These are phyloP conservation scores for Xylaria sp. DNA, from an alignment of 2,329 filamentous ascomycete species.

Conservation along the genomic window DNA sequence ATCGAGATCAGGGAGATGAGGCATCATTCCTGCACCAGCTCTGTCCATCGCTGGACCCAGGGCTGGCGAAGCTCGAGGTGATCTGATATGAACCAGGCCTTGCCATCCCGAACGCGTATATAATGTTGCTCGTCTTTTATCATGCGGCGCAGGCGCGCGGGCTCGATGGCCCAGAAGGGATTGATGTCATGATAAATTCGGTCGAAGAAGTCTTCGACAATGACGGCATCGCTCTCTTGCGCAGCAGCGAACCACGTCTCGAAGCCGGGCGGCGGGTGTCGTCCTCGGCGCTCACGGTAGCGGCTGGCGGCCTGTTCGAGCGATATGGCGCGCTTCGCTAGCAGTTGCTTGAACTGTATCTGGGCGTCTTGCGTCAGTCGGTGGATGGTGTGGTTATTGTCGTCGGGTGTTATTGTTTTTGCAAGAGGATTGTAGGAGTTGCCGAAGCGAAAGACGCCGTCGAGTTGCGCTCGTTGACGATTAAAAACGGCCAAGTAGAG, in stretches of 20 bases:
- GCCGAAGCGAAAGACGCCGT: neutral
- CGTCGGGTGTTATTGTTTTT: neutral
- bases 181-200: constrained; percentile 67
- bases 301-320: constrained; percentile 58
- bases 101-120: constrained; percentile 54
- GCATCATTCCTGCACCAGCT: constrained; percentile 56
- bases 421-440: neutral
- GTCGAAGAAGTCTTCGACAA: constrained; percentile 68
- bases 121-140: constrained; percentile 50
- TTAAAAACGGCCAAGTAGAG: constrained; percentile 16
- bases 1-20: constrained; percentile 66
- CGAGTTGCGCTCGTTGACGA: constrained; percentile 3
- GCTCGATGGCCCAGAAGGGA: constrained; percentile 64
- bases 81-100: constrained; percentile 42
- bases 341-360: constrained; percentile 46
- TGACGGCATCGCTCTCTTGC: constrained; percentile 53
- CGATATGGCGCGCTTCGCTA: constrained; percentile 53
- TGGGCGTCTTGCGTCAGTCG: constrained; percentile 53
- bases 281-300: constrained; percentile 61
- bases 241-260: constrained; percentile 64
- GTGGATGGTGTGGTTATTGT: constrained; percentile 52
- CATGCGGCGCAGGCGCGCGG: constrained; percentile 46
- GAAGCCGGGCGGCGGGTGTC: constrained; percentile 68
- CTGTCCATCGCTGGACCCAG: constrained; percentile 55
- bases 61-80: constrained; percentile 42